Percentiles rank a stretch among this genome's conserved stretches.
phyloP scores from a whole-genome alignment of 1,139 yeast species.

The Taphrina pruni region DNA sequence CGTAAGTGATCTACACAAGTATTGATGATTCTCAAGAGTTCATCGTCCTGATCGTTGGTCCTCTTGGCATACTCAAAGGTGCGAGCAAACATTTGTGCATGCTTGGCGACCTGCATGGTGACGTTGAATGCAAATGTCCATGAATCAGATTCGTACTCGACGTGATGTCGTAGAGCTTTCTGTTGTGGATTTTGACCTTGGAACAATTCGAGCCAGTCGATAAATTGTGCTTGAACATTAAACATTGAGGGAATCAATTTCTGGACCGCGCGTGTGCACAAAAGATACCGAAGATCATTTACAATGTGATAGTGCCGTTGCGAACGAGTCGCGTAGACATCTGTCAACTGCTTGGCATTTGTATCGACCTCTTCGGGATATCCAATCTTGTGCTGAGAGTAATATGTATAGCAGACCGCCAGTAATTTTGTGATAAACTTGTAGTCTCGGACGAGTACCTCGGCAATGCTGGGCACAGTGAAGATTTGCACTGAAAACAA shows the following conservation, averaged over 20 bases:
- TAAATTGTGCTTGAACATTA: conserved; percentile 54
- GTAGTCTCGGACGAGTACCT: conserved; percentile 64
- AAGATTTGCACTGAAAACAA: conserved; percentile 83
- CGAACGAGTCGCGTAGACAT: conserved; percentile 62
- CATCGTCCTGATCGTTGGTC: conserved; percentile 6
- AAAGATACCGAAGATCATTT: conserved; percentile 74
- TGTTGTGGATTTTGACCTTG: conserved; percentile 80
- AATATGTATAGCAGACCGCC: conserved; percentile 68
- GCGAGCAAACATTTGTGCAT: conserved; percentile 53
- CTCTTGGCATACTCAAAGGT: conserved; percentile 48
- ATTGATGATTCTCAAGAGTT: not conserved
- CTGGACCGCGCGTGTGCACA: conserved; percentile 42
- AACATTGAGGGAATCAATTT: conserved; percentile 55
- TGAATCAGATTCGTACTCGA: conserved; percentile 87
- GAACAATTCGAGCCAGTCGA: conserved; percentile 70
- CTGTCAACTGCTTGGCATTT: conserved; percentile 50
- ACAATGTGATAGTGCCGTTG: conserved; percentile 84
- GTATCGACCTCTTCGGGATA: conserved; percentile 58
- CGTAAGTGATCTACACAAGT: conserved; percentile 14
- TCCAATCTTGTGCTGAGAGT: conserved; percentile 63
- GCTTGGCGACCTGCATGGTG: conserved; percentile 57
- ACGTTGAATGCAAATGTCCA: conserved; percentile 83
- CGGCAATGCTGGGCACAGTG: conserved; percentile 80
- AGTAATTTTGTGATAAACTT: conserved; percentile 73
- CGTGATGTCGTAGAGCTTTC: conserved; percentile 80